Percentiles rank a stretch among this genome's conserved stretches.
These are phyloP conservation scores for Lotus japonicus DNA, from an alignment of 306 rosid genomes.

Conservation along the genomic window DNA sequence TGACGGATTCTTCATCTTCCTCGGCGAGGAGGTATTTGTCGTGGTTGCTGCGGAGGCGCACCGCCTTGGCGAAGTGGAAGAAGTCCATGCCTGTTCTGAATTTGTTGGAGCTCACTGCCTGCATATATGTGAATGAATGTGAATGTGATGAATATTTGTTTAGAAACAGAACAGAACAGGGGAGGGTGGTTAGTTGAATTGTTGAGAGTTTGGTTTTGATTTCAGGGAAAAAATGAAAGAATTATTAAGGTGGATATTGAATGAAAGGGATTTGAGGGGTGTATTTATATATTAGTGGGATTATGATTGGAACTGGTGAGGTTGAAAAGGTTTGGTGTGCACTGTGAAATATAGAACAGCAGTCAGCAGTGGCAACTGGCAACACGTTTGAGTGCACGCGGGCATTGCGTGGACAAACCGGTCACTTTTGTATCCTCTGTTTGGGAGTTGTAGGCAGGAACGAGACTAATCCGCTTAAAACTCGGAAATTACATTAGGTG, in stretches of 20 bases:
- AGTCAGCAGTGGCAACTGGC: conserved; percentile 23
- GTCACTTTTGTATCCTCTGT: too few relatives aligned
- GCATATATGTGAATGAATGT: not conserved
- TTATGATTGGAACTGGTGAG: too few relatives aligned
- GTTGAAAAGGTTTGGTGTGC: not conserved
- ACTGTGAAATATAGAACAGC: not conserved
- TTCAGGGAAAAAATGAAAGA: too few relatives aligned
- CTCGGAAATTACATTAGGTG: too few relatives aligned
- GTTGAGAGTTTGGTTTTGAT: not conserved
- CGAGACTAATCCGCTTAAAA: too few relatives aligned
- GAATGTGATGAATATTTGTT: not conserved
- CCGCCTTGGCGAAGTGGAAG: conserved; percentile 72
- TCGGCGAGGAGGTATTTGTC: conserved; percentile 70
- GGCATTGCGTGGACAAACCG: not conserved
- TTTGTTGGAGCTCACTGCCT: conserved; percentile 34
- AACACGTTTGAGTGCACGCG: conserved; percentile 20
- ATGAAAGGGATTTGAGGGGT: too few relatives aligned
- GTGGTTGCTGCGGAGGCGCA: conserved; percentile 75
- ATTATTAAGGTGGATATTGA: too few relatives aligned
- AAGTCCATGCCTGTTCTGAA: conserved; percentile 53
- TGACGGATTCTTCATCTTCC: conserved; percentile 78
- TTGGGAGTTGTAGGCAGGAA: too few relatives aligned
- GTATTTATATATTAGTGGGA: too few relatives aligned
- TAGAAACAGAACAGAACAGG: too few relatives aligned
- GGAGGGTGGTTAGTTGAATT: too few relatives aligned